Evolutionary conservation across 208 protist genomes (phyloP), one percentile per base, ranked within the genome.

Genomic region (Trypanosomatidae sp.): DNA sequence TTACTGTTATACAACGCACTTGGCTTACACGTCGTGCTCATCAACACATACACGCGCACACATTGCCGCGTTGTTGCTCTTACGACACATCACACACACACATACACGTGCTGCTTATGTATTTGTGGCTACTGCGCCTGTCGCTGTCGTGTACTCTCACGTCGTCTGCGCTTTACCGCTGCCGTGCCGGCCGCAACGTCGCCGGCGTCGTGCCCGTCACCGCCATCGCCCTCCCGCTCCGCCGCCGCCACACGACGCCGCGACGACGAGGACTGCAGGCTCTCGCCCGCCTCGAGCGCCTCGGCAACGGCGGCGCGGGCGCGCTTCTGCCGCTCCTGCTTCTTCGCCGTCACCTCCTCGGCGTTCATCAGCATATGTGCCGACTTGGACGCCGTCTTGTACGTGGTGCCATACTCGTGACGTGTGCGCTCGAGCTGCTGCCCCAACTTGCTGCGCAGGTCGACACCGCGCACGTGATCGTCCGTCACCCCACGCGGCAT

Each of bases 381-480:
- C 0, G 56, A 68, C 58, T 70, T 81, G 25, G 53, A 57, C 10
- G 75, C 67, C 10, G 59, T 74, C 61, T 78, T 86, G 40, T 71
- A 83, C n/a, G 69, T 83, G 15, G 67, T 37, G 21, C 80, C 80
- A 61, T 82, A 90, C 30, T 71, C 72, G 7, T 63, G 65, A 1
- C 75, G 64, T n/a, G 56, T 57, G 18, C 64, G 65, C 51, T 82
- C 72, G 4, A 90, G 49, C 45, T 71, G 57, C n/a, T 54, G 61
- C 0, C 80, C 75, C 43, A 81, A 45, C 41, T 83, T 90, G 25
- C 64, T 90, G 33, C 69, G 61, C n/a, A 90, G 61, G 43, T 86
- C 75, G 3, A 86, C 41, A 6, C 58, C 64, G 5, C 69, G 43
- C n/a, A 81, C 30, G 24, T 80, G 58, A 5, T 21, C 24, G 7